Evolutionary conservation across 2,329 filamentous ascomycete genomes (phyloP).

Genomic region (Aspergillus luchuensis): DNA sequence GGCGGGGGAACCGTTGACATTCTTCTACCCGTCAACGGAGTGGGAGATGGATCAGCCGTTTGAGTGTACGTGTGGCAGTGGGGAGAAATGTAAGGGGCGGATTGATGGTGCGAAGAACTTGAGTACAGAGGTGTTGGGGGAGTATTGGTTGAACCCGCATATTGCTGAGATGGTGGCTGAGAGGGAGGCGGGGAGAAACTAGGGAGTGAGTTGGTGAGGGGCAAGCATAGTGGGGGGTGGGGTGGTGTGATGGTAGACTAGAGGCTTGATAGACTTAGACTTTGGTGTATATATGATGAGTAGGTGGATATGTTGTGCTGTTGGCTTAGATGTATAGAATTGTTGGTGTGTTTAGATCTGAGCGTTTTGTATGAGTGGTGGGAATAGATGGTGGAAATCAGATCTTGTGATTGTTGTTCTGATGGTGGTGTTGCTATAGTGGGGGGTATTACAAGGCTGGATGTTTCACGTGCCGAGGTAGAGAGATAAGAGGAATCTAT

Average conservation of each 20-base stretch:
- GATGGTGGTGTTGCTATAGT: no score
- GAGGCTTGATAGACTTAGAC: background rate
- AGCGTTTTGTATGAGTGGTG: no score
- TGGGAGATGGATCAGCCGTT: conserved; percentile 54
- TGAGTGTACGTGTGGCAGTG: conserved; percentile 46
- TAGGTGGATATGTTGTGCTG: no score
- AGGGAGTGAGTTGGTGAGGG: background rate
- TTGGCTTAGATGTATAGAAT: no score
- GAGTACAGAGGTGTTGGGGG: conserved; percentile 31
- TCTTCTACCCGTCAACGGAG: conserved; percentile 54
- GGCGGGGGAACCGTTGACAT: conserved; percentile 47
- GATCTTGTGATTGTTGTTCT: no score
- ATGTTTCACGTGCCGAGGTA: no score
- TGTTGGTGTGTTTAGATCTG: no score
- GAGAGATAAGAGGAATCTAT: no score
- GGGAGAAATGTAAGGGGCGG: conserved; percentile 39
- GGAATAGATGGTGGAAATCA: no score
- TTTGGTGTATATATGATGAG: background rate
- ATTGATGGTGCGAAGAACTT: conserved; percentile 46
- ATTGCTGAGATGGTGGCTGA: conserved; percentile 37
- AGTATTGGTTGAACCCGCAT: conserved; percentile 49
- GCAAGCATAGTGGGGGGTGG: background rate
- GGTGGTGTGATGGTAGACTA: background rate
- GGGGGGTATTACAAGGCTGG: no score
- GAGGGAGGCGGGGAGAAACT: conserved; percentile 3